A percentile compares a stretch with the other conserved stretches of the same genome.
Evolutionary conservation across 805 yeast genomes (phyloP).

Genomic region (Candida oleophila): DNA sequence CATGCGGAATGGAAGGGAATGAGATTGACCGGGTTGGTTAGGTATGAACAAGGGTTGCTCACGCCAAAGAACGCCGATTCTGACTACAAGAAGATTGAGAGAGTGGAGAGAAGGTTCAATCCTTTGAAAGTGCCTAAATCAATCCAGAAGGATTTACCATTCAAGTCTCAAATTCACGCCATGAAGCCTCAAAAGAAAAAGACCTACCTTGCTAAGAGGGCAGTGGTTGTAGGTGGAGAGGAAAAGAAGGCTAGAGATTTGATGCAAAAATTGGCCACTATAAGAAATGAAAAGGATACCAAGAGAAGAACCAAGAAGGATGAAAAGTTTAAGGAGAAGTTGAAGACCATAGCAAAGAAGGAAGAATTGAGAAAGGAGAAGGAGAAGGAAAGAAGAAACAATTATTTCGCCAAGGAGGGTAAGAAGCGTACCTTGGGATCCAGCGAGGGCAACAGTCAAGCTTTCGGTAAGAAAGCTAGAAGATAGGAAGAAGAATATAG

Average conservation of each 20-base stretch:
- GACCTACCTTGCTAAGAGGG: constrained; percentile 83
- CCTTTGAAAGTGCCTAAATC: constrained; percentile 83
- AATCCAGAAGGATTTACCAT: constrained; percentile 77
- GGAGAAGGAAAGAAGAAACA: constrained; percentile 84
- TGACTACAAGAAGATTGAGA: constrained; percentile 69
- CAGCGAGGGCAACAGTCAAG: constrained; percentile 27
- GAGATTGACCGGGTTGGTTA: constrained; percentile 90
- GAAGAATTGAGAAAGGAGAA: constrained; percentile 71
- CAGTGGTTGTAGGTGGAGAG: constrained; percentile 88
- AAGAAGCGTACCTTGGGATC: constrained; percentile 54
- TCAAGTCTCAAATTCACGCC: constrained; percentile 83
- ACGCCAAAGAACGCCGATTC: constrained; percentile 58
- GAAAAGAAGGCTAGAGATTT: constrained; percentile 91
- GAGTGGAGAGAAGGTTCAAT: constrained; percentile 82
- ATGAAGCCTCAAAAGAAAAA: constrained; percentile 85
- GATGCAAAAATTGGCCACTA: constrained; percentile 81
- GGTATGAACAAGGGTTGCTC: constrained; percentile 68
- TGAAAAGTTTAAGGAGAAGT: constrained; percentile 71
- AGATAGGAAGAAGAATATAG: too few species aligned
- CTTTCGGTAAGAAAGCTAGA: constrained; percentile 34
- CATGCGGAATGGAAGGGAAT: constrained; percentile 94
- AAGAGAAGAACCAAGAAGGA: constrained; percentile 72
- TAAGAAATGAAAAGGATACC: constrained; percentile 81
- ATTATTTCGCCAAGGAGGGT: constrained; percentile 71
- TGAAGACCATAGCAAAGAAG: constrained; percentile 72